A percentile compares a stretch with the other conserved stretches of the same genome.
phyloP scores from a whole-genome alignment of 768 basidiomycete species.

The Mycena vulgaris region DNA sequence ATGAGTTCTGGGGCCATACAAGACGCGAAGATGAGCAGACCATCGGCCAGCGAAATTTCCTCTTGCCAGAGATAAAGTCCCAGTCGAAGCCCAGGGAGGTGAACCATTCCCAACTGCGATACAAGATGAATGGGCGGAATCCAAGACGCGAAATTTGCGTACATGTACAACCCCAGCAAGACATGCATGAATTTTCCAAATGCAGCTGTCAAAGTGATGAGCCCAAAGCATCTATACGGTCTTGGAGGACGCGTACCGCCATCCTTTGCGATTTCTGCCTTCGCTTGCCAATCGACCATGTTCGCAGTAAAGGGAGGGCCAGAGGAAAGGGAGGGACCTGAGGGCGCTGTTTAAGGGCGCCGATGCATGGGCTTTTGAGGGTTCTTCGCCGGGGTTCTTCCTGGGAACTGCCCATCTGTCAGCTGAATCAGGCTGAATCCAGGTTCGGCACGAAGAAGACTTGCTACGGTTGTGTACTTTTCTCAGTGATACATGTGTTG shows the following conservation, averaged over 20 bases:
- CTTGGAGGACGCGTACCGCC: slow-evolving; percentile 52
- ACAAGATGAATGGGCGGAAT: slow-evolving; percentile 20
- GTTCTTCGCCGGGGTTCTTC: slow-evolving; percentile 24
- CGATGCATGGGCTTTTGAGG: slow-evolving; percentile 25
- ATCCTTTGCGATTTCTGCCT: slow-evolving; percentile 62
- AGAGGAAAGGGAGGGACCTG: slow-evolving; percentile 34
- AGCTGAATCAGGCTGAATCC: background rate
- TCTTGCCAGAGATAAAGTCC: slow-evolving; percentile 70
- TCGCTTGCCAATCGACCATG: slow-evolving; percentile 75
- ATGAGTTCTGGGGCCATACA: background rate
- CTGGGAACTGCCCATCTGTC: slow-evolving; percentile 34
- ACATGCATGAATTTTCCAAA: slow-evolving; percentile 74
- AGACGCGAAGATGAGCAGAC: slow-evolving; percentile 50
- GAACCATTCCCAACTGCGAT: slow-evolving; percentile 75
- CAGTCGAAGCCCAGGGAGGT: slow-evolving; percentile 77
- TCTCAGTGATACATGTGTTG: slow-evolving; percentile 4
- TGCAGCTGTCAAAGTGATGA: slow-evolving; percentile 48
- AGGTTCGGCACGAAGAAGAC: background rate
- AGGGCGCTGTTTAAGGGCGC: background rate
- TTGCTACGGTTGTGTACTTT: background rate
- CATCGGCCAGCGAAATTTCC: slow-evolving; percentile 78
- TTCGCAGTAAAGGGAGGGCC: slow-evolving; percentile 36
- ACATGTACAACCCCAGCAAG: slow-evolving; percentile 74
- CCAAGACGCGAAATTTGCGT: slow-evolving; percentile 51
- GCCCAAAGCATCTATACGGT: slow-evolving; percentile 12